phyloP scores from a whole-genome alignment of 805 yeast species.

The Ogataea sp. region DNA sequence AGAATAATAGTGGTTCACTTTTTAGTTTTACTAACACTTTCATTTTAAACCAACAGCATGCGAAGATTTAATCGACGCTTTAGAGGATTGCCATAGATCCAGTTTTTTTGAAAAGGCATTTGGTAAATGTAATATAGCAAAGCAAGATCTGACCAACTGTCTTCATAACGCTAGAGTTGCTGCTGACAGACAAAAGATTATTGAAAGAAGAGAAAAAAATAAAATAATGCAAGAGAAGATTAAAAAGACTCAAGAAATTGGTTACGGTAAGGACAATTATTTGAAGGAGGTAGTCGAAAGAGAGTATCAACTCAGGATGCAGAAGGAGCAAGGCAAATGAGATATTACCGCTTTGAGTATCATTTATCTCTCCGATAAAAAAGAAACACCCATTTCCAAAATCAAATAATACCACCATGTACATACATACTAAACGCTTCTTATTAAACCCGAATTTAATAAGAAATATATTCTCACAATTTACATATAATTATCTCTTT shows the following conservation, averaged over 20 bases:
- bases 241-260: slow-evolving; percentile 64
- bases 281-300: slow-evolving; percentile 57
- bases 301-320: slow-evolving; percentile 28
- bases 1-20: not conserved
- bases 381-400: not conserved
- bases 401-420: no score
- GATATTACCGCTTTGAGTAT: no score
- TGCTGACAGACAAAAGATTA: slow-evolving; percentile 48
- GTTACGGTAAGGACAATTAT: slow-evolving; percentile 67
- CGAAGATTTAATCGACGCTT: slow-evolving; percentile 72
- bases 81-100: slow-evolving; percentile 79
- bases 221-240: slow-evolving; percentile 47
- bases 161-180: slow-evolving; percentile 67
- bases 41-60: slow-evolving; percentile 41
- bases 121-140: slow-evolving; percentile 80
- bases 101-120: slow-evolving; percentile 61
- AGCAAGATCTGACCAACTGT: slow-evolving; percentile 72
- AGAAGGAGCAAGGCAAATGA: not conserved
- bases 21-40: not conserved
- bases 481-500: no score
- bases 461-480: not conserved
- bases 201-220: slow-evolving; percentile 47
- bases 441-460: no score
- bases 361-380: not conserved
- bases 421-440: not conserved